Evolutionary conservation across 73 alveolate genomes (phyloP).

Genomic region (Tetrahymena malaccensis): DNA sequence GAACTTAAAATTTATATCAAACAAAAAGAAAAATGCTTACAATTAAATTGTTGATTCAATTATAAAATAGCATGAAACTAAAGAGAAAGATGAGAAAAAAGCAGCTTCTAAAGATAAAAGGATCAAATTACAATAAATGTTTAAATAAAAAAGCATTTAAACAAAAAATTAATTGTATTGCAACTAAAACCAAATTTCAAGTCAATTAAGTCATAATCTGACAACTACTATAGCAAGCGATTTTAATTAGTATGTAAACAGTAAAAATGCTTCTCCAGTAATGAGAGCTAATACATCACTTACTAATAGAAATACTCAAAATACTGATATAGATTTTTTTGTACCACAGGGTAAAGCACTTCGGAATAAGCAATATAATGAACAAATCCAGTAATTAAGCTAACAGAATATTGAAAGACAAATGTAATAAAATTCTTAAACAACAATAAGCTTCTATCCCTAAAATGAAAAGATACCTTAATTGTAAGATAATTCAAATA

Average conservation of each 20-base stretch:
- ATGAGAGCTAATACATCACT: background rate
- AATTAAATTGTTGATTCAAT: background rate
- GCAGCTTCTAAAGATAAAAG: background rate
- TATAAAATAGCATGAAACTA: background rate
- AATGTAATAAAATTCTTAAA: background rate
- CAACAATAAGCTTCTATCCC: background rate
- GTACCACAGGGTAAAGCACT: background rate
- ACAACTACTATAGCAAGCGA: background rate
- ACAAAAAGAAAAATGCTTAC: background rate
- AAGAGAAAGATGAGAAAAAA: background rate
- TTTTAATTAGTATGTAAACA: background rate
- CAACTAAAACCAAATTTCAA: too few relatives aligned
- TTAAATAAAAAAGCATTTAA: background rate
- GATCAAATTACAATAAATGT: background rate
- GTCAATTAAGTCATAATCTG: background rate
- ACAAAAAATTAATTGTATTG: background rate
- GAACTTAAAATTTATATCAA: background rate
- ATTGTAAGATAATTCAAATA: background rate
- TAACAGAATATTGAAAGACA: background rate
- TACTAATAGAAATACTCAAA: background rate
- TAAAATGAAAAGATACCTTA: background rate
- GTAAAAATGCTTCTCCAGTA: background rate
- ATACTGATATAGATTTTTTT: background rate
- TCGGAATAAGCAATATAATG: background rate
- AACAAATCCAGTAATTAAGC: background rate